phyloP scores from a whole-genome alignment of 2,329 filamentous ascomycete species.

The Tolypocladium album region DNA sequence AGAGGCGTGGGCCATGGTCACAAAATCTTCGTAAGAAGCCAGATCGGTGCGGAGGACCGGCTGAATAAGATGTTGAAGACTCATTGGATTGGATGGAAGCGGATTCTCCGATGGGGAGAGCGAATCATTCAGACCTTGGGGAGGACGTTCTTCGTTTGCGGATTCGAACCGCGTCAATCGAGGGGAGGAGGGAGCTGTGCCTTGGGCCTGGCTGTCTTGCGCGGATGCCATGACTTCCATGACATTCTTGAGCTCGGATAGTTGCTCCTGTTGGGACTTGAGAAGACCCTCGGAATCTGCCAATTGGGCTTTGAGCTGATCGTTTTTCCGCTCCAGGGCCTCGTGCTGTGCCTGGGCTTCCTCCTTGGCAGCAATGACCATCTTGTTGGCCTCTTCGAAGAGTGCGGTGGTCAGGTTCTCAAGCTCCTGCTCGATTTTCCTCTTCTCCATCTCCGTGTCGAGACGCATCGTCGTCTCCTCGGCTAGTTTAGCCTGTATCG shows the following conservation, averaged over 20 bases:
- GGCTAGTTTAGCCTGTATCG: conserved; percentile 44
- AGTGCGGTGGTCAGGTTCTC: conserved; percentile 83
- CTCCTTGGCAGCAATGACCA: conserved; percentile 83
- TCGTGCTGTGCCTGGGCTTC: conserved; percentile 82
- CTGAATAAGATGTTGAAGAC: conserved; percentile 73
- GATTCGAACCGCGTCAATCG: conserved; percentile 59
- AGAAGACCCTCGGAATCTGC: conserved; percentile 79
- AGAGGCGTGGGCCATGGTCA: conserved; percentile 60
- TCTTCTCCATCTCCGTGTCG: conserved; percentile 67
- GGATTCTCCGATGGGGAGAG: conserved; percentile 31
- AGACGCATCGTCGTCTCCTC: conserved; percentile 57
- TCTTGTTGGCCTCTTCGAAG: conserved; percentile 98
- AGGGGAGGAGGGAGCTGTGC: conserved; percentile 76
- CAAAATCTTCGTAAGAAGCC: conserved; percentile 74
- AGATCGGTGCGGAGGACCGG: conserved; percentile 78
- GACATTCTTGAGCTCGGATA: conserved; percentile 81
- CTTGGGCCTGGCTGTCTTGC: conserved; percentile 58
- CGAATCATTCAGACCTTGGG: conserved; percentile 19
- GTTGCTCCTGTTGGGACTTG: conserved; percentile 83
- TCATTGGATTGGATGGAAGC: conserved; percentile 49
- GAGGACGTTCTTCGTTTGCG: conserved; percentile 30
- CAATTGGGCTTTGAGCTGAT: conserved; percentile 76
- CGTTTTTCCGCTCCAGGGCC: conserved; percentile 69
- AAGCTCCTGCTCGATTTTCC: conserved; percentile 82
- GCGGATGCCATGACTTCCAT: conserved; percentile 78